Base-by-base conservation (phyloP, 176 grass and related monocot genomes). In the Eleusine coracana region DNA sequence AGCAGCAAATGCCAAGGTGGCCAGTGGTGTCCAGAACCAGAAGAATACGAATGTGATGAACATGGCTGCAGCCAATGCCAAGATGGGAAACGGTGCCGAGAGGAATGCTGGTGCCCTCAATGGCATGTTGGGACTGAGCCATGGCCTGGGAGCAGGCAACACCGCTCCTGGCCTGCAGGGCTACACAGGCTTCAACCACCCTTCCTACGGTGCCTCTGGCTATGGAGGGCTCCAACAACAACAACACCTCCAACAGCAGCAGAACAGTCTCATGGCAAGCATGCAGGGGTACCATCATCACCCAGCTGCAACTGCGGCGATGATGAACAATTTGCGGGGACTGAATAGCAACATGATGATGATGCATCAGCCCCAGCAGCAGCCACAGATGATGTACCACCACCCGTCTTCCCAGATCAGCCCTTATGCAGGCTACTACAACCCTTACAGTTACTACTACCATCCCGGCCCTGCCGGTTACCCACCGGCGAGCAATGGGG, bases 311-410 rank as follows among this genome's bases (percentile, higher is more conserved):
- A 83, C 91, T 1, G 84, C 84, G 0, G 93, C 86, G 39, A 91
- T 94, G 81, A 96, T 90, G 81, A 94, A 82, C 76, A 94, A 93
- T 74, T 48, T 88, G 23, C 91, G 87, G 51, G 84, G 78, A 39
- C 81, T 89, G 25, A 90, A 81, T 40, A 74, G 50, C 81, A 91
- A 93, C 86, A 85, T 90, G 85, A 91, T 88, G 85, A 92, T 96
- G 93, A 93, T 96, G 91, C 89, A 91, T 36, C 91, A 99, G 89
- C 86, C 87, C 11, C 96, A 92, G 59, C 85, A 89, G 51, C 93
- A 91, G 81, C 87, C 93, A 4, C 96, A 92, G 84, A 90, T 99
- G 93, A 94, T 99, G 97, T 99, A 99, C 87, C 86, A 99, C 87
- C 86, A 94, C 46, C 86, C 89, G 75, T 92, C 97, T 78, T 91